Evolutionary conservation across 2,329 filamentous ascomycete species (phyloP).

Genomic region (Coniochaeta pulveracea): DNA sequence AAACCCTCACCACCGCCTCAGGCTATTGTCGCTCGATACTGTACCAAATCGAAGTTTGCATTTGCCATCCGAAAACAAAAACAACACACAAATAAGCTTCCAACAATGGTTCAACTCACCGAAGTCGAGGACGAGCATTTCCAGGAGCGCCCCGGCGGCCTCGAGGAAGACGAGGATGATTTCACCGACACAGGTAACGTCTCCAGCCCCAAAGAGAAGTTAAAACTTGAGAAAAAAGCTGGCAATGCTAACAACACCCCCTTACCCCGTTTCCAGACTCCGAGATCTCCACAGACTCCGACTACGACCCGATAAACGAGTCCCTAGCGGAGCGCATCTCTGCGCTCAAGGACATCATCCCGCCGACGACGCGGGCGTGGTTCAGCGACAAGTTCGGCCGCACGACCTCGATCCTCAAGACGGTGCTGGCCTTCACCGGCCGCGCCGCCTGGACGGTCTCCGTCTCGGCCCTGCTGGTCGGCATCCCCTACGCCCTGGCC

Average conservation of each 20-base stretch:
- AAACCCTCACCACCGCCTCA: too few species aligned
- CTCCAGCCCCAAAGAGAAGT: too few species aligned
- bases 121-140: conserved; percentile 98
- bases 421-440: conserved; percentile 59
- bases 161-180: conserved; percentile 80
- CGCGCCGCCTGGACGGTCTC: conserved; percentile 86
- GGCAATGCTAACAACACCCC: conserved; percentile 4
- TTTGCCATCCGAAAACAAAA: too few species aligned
- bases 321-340: conserved; percentile 56
- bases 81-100: conserved; percentile 5
- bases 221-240: too few species aligned
- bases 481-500: conserved; percentile 86
- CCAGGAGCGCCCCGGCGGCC: conserved; percentile 54
- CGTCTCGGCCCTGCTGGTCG: conserved; percentile 79
- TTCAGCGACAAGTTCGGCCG: conserved; percentile 49
- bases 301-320: conserved; percentile 49
- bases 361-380: conserved; percentile 58
- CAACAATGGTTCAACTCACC: conserved; percentile 87
- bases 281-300: conserved; percentile 72
- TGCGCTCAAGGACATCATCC: conserved; percentile 66
- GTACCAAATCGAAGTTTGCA: too few species aligned
- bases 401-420: conserved; percentile 45
- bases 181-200: conserved; percentile 79
- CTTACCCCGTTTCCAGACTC: conserved; percentile 44
- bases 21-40: too few species aligned